Conservation (phyloP, 1,139 yeast genomes). For the Diutina sp. region DNA sequence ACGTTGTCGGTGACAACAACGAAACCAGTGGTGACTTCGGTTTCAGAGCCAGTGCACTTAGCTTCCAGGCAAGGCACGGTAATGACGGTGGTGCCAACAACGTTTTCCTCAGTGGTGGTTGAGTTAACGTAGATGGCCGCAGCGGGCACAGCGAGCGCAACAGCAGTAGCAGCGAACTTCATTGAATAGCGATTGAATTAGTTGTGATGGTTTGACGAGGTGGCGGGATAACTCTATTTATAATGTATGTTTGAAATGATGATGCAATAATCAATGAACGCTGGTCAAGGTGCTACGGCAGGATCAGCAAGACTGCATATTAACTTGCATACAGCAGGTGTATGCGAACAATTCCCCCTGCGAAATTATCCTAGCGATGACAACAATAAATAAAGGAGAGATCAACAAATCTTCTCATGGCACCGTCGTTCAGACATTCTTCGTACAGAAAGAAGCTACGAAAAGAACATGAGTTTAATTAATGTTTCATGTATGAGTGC, state of each 20-base stretch:
- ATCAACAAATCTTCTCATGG: background rate
- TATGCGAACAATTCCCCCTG: background rate
- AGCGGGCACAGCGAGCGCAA: conserved; percentile 11
- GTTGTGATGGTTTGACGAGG: background rate
- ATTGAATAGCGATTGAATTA: conserved; percentile 6
- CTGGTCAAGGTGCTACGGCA: background rate
- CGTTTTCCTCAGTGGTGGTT: background rate
- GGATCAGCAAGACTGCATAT: background rate
- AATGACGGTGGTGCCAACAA: background rate
- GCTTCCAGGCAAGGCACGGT: background rate
- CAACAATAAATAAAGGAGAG: background rate
- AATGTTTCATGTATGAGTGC: background rate
- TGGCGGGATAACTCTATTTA: background rate
- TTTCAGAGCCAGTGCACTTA: background rate
- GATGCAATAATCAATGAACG: background rate
- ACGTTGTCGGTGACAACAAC: conserved; percentile 6
- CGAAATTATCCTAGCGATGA: background rate
- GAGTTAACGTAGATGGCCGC: background rate
- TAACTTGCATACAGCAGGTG: background rate
- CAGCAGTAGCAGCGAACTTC: conserved; percentile 16
- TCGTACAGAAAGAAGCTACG: background rate
- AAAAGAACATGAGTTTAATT: too few species aligned
- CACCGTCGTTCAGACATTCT: background rate
- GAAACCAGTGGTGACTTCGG: conserved; percentile 5
- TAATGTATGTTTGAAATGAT: background rate